These are phyloP conservation scores for Microstroma glucosiphilum DNA, from an alignment of 1,284 basidiomycete genomes.

Conservation along the genomic window DNA sequence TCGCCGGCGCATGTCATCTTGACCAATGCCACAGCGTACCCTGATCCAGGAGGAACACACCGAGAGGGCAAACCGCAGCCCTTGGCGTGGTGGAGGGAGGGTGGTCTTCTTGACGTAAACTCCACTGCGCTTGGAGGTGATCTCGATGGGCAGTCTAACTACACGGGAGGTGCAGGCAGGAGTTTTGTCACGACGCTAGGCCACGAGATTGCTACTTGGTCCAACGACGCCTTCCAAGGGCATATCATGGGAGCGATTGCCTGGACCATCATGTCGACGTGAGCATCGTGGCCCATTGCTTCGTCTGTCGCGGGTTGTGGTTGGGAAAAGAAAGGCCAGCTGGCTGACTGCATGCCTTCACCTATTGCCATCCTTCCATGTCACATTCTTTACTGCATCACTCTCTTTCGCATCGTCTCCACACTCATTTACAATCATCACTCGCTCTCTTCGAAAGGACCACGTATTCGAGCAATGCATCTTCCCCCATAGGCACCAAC, in stretches of 20 bases:
- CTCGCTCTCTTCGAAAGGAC: no score
- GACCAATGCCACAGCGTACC: constrained; percentile 25
- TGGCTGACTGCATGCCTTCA: no score
- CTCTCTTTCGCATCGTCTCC: no score
- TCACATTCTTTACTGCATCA: no score
- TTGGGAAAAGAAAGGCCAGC: no score
- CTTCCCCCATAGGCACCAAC: no score
- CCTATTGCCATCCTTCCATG: no score
- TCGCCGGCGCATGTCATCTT: constrained; percentile 29
- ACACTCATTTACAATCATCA: no score
- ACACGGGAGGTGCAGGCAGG: constrained; percentile 58
- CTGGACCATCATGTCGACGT: constrained; percentile 53
- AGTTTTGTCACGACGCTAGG: constrained; percentile 75
- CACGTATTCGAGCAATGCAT: no score
- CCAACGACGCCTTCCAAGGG: constrained; percentile 62
- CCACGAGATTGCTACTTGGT: constrained; percentile 62
- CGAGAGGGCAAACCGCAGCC: constrained; percentile 54
- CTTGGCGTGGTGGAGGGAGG: constrained; percentile 71
- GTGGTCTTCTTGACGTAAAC: constrained; percentile 51
- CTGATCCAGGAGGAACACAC: constrained; percentile 45
- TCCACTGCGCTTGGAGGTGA: constrained; percentile 19
- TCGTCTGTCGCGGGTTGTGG: no score
- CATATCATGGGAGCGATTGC: constrained; percentile 69
- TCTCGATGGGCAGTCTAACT: constrained; percentile 18
- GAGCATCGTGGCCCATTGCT: background rate